Evolutionary conservation across 805 yeast species (phyloP).

Genomic region (Candida loeiensis): DNA sequence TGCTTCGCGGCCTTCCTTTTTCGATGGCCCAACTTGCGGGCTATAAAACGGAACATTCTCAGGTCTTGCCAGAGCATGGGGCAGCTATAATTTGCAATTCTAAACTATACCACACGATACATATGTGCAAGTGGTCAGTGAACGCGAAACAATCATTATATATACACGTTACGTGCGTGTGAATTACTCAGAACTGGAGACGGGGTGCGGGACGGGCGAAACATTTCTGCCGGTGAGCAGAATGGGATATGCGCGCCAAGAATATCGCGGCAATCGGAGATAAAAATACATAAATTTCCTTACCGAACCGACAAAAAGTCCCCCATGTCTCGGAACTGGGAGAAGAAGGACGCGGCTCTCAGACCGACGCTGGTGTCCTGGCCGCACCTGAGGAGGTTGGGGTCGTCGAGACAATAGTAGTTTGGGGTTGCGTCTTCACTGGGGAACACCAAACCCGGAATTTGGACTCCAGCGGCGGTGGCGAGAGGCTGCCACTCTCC

Average conservation of each 20-base stretch:
- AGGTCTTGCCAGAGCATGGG: slow-evolving; percentile 1
- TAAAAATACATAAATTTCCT: too few relatives aligned
- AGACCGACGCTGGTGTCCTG: not conserved
- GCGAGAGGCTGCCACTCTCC: not conserved
- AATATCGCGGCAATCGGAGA: too few relatives aligned
- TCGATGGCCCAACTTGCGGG: not conserved
- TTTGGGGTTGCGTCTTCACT: slow-evolving; percentile 12
- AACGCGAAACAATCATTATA: too few relatives aligned
- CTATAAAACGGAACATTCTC: not conserved
- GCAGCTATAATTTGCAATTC: too few relatives aligned
- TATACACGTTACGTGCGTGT: too few relatives aligned
- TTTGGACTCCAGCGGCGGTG: not conserved
- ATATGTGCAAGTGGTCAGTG: too few relatives aligned
- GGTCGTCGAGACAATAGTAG: slow-evolving; percentile 16
- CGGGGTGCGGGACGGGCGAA: too few relatives aligned
- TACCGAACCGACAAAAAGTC: not conserved
- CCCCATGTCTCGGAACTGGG: not conserved
- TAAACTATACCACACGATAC: not conserved
- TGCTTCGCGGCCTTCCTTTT: not conserved
- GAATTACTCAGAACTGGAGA: too few relatives aligned
- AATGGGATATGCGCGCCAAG: too few relatives aligned
- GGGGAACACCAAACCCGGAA: slow-evolving; percentile 16
- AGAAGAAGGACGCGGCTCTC: too few relatives aligned
- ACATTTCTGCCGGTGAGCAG: too few relatives aligned
- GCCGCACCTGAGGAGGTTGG: slow-evolving; percentile 10